Conservation (phyloP, 2,329 filamentous ascomycete genomes). For the Ascosphaera aggregata region DNA sequence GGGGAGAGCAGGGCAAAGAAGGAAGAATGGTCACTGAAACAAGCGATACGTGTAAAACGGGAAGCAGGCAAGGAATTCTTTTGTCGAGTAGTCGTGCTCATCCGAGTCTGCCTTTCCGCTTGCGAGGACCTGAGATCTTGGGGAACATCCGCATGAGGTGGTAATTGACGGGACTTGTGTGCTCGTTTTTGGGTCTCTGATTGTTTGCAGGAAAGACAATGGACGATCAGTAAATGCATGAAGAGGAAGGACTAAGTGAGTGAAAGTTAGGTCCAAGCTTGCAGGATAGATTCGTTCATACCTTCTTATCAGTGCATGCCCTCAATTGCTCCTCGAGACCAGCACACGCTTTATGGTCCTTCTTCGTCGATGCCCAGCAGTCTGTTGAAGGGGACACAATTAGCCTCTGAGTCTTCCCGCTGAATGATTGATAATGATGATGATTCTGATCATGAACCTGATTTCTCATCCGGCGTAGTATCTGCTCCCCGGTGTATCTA, state of each 20-base stretch:
- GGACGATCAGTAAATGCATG: conserved; percentile 1
- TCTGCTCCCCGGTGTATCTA: background rate
- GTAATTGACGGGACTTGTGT: conserved; percentile 75
- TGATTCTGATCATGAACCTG: no score
- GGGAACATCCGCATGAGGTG: conserved; percentile 59
- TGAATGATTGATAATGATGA: no score
- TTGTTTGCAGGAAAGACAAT: conserved; percentile 2
- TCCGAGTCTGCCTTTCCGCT: conserved; percentile 29
- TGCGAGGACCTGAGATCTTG: conserved; percentile 46
- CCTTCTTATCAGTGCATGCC: conserved; percentile 58
- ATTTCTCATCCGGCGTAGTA: no score
- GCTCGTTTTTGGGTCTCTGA: conserved; percentile 31
- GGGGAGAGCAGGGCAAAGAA: no score
- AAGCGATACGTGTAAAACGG: background rate
- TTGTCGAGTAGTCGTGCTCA: conserved; percentile 6
- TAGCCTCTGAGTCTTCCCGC: conserved; percentile 4
- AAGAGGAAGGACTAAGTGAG: background rate
- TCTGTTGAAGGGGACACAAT: conserved; percentile 9
- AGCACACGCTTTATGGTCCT: conserved; percentile 31
- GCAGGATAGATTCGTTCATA: conserved; percentile 23
- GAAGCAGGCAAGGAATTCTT: background rate
- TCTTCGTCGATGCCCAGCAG: conserved; percentile 25
- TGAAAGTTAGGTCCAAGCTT: background rate
- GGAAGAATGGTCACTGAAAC: conserved; percentile 4
- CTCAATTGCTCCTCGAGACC: conserved; percentile 36